phyloP scores from a whole-genome alignment of 306 rosid genomes.

The Corylus heterophylla region DNA sequence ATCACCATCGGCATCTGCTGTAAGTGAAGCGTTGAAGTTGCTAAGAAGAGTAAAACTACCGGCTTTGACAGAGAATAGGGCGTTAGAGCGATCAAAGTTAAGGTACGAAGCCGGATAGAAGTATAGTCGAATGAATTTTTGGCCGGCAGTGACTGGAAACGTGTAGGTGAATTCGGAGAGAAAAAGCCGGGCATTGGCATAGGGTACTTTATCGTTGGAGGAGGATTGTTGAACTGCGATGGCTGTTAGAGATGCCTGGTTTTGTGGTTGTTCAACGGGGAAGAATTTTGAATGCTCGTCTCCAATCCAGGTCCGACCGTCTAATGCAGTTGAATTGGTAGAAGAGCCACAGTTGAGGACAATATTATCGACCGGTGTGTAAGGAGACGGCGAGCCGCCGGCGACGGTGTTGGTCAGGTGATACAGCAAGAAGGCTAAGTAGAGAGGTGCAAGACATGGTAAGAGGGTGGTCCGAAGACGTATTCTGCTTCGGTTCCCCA shows the following conservation, averaged over 20 bases:
- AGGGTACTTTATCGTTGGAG: conserved; percentile 22
- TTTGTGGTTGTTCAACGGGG: no score
- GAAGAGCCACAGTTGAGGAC: conserved; percentile 16
- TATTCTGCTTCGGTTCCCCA: no score
- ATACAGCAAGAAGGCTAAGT: not conserved
- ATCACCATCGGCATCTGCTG: conserved; percentile 6
- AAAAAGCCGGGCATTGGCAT: conserved; percentile 40
- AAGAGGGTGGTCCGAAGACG: not conserved
- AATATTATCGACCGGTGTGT: conserved; percentile 13
- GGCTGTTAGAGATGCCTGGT: no score
- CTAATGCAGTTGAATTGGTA: not conserved
- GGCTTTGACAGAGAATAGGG: conserved; percentile 34
- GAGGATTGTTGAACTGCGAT: no score
- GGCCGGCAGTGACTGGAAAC: conserved; percentile 37
- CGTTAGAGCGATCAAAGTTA: conserved; percentile 22
- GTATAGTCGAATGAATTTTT: conserved; percentile 45
- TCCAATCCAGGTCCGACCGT: not conserved
- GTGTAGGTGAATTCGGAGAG: not conserved
- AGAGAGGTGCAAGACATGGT: not conserved
- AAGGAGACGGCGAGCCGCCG: not conserved
- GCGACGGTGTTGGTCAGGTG: not conserved
- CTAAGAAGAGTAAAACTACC: conserved; percentile 38
- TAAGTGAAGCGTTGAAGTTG: conserved; percentile 45
- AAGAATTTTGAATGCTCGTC: no score
- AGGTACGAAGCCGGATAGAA: conserved; percentile 38